These are phyloP conservation scores for Zasmidium citrigriseum DNA, from an alignment of 2,329 filamentous ascomycete species.

Conservation along the genomic window DNA sequence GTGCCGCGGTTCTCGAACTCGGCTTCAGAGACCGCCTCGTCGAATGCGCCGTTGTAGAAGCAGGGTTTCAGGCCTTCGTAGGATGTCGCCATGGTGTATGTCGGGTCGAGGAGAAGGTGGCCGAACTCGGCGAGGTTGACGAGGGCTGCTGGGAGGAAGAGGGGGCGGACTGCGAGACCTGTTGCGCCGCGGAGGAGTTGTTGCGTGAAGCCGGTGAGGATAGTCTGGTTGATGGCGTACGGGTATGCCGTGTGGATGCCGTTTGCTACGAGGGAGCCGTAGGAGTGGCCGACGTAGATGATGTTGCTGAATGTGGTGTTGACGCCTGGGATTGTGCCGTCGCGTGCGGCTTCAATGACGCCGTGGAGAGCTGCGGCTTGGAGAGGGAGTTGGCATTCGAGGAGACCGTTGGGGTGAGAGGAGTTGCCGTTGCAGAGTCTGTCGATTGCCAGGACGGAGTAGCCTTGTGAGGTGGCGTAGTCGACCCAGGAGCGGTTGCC, in stretches of 20 bases:
- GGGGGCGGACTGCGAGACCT: neutral
- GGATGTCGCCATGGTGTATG: neutral
- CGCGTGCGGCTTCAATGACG: neutral
- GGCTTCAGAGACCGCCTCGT: neutral
- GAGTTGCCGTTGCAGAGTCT: conserved; percentile 1
- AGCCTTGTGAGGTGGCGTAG: conserved; percentile 1
- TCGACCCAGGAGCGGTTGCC: conserved; percentile 1
- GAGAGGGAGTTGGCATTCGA: neutral
- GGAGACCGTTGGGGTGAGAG: neutral
- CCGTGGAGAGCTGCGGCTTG: neutral
- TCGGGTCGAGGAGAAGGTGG: neutral
- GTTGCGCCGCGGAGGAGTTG: neutral
- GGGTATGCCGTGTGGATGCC: neutral
- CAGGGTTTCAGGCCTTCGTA: neutral
- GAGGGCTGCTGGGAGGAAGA: neutral
- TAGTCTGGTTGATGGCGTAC: neutral
- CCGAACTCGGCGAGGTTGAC: neutral
- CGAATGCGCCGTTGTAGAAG: neutral
- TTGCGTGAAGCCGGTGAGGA: neutral
- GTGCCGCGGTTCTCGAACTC: conserved; percentile 1
- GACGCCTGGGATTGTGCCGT: neutral
- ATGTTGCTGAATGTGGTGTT: neutral
- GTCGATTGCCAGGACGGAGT: neutral
- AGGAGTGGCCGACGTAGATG: neutral
- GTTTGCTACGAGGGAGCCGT: conserved; percentile 1